These are phyloP conservation scores for Macadamia tetraphylla DNA, from an alignment of 164 flowering plant genomes.

Conservation along the genomic window DNA sequence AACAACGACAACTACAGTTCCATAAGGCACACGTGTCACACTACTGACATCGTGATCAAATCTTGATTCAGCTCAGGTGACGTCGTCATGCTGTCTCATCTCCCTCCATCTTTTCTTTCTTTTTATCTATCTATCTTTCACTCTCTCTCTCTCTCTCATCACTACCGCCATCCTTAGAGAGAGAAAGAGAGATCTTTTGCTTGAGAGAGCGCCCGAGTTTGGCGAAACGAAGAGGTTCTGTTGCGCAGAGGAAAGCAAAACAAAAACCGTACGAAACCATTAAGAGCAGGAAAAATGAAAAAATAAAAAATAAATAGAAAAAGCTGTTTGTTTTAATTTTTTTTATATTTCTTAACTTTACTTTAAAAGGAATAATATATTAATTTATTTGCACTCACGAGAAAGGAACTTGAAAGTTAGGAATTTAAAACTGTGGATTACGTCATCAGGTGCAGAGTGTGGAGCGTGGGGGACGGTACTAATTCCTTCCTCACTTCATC, in stretches of 20 bases:
- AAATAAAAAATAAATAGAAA: too few relatives aligned
- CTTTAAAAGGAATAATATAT: too few relatives aligned
- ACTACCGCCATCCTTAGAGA: neutral
- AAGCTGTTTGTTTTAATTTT: too few relatives aligned
- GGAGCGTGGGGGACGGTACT: too few relatives aligned
- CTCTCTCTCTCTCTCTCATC: neutral
- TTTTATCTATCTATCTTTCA: neutral
- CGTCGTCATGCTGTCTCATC: neutral
- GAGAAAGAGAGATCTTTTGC: conserved; percentile 24
- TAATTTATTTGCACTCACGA: too few relatives aligned
- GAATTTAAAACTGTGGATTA: too few relatives aligned
- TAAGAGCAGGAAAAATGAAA: too few relatives aligned
- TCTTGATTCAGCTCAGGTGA: neutral
- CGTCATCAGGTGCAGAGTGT: too few relatives aligned
- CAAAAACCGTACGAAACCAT: neutral
- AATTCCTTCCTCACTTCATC: too few relatives aligned
- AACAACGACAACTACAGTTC: neutral
- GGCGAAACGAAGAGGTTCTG: conserved; percentile 22
- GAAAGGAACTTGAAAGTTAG: too few relatives aligned
- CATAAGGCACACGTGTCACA: neutral
- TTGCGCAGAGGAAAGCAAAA: neutral
- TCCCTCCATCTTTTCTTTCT: too few relatives aligned
- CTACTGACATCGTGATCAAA: neutral
- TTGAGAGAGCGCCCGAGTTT: conserved; percentile 21
- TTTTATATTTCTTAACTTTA: too few relatives aligned